Conservation (phyloP, 192 early-diverging fungal genomes). For the Entomortierella parvispora region DNA sequence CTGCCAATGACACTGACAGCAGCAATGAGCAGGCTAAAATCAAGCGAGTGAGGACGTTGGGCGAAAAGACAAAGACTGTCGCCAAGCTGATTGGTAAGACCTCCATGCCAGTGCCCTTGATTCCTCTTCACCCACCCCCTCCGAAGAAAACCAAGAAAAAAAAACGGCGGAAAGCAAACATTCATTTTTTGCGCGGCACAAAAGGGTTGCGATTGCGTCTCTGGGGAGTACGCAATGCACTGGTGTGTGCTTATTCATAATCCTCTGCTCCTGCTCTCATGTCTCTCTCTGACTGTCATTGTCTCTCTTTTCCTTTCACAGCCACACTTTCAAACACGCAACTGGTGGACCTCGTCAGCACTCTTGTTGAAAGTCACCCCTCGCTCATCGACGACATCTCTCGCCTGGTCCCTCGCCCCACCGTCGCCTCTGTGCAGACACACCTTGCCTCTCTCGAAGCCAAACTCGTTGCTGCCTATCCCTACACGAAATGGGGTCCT, state of each 20-base stretch:
- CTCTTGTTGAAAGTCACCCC: constrained; percentile 80
- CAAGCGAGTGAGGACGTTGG: constrained; percentile 39
- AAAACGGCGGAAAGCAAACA: too few relatives aligned
- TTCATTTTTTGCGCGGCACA: too few relatives aligned
- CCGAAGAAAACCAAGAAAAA: too few relatives aligned
- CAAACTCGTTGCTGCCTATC: constrained; percentile 80
- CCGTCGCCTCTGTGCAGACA: constrained; percentile 75
- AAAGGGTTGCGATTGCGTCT: too few relatives aligned
- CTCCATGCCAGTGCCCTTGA: background rate
- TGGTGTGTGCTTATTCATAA: background rate
- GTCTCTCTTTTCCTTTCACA: constrained; percentile 8
- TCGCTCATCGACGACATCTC: constrained; percentile 73
- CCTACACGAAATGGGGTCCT: constrained; percentile 86
- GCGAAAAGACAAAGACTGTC: constrained; percentile 43
- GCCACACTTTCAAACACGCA: constrained; percentile 63
- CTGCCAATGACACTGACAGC: constrained; percentile 22
- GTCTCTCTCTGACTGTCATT: background rate
- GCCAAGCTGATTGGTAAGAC: constrained; percentile 49
- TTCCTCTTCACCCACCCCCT: too few relatives aligned
- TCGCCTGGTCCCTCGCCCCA: constrained; percentile 85
- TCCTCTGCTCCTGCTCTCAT: background rate
- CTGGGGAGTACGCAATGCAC: background rate
- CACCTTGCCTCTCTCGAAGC: constrained; percentile 76
- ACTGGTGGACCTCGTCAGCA: constrained; percentile 77
- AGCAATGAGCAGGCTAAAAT: constrained; percentile 38